phyloP scores from a whole-genome alignment of 495 filamentous ascomycete species.

The Pyrenopolyporus hunteri region DNA sequence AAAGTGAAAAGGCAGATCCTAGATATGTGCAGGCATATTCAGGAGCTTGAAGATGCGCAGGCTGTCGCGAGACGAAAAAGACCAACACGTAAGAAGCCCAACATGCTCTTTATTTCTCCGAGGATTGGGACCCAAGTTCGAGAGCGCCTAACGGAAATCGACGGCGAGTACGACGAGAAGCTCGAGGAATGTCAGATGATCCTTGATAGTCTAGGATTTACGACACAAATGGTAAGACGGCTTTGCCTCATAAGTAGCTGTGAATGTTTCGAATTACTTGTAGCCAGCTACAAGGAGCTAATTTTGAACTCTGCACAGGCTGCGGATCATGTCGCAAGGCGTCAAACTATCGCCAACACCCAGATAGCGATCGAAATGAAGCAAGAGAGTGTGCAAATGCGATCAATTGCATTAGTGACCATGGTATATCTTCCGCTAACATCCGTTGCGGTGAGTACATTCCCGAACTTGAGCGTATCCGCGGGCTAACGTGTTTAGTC shows the following conservation, averaged over 20 bases:
- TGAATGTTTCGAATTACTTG: background rate
- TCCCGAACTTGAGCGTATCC: background rate
- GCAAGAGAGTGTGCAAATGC: conserved; percentile 25
- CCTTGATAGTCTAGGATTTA: background rate
- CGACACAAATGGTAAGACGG: conserved; percentile 10
- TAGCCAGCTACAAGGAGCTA: background rate
- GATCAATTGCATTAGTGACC: conserved; percentile 19
- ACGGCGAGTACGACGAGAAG: conserved; percentile 19
- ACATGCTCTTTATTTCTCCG: background rate
- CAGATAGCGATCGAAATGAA: conserved; percentile 9
- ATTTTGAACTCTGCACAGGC: background rate
- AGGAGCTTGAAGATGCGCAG: background rate
- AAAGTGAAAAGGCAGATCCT: conserved; percentile 10
- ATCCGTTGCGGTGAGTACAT: conserved; percentile 21
- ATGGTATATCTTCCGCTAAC: conserved; percentile 27
- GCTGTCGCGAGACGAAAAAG: background rate
- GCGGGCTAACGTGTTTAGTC: conserved; percentile 10
- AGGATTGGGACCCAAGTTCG: background rate
- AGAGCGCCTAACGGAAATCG: conserved; percentile 12
- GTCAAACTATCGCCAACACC: conserved; percentile 5
- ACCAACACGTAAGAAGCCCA: background rate
- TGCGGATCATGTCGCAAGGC: conserved; percentile 10
- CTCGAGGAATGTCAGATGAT: conserved; percentile 25
- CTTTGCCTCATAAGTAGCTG: background rate
- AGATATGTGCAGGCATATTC: conserved; percentile 10